Evolutionary conservation across 164 flowering plant species (phyloP).

Genomic region (Berberis thunbergii): DNA sequence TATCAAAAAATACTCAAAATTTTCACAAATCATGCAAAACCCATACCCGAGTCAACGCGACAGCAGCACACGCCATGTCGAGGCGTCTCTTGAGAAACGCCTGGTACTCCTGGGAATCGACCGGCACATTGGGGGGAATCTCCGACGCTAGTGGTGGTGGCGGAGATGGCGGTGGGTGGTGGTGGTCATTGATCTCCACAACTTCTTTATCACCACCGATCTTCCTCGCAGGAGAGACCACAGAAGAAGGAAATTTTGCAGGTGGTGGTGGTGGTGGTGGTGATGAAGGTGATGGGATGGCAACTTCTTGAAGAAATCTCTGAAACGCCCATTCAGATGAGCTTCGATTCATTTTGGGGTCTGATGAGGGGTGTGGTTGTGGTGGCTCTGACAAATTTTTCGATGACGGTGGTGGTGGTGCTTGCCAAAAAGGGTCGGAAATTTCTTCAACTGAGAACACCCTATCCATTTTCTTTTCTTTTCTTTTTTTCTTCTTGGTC

Average conservation of each 20-base stretch:
- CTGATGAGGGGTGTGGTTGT: not conserved
- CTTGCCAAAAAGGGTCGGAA: slow-evolving; percentile 46
- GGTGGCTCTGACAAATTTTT: not conserved
- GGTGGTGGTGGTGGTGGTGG: slow-evolving; percentile 5
- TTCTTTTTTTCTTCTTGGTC: too few relatives aligned
- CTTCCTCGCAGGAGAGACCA: not conserved
- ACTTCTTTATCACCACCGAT: slow-evolving; percentile 10
- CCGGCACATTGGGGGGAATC: slow-evolving; percentile 22
- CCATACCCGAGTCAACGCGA: slow-evolving; percentile 63
- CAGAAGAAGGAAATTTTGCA: slow-evolving; percentile 1
- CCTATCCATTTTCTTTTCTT: slow-evolving; percentile 52
- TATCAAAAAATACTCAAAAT: not conserved
- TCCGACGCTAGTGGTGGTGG: not conserved
- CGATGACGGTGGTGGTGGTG: slow-evolving; percentile 18
- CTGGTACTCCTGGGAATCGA: slow-evolving; percentile 69
- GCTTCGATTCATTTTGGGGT: slow-evolving; percentile 60
- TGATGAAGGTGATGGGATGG: slow-evolving; percentile 5
- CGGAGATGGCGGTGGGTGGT: not conserved
- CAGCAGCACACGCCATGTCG: slow-evolving; percentile 87
- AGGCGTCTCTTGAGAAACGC: slow-evolving; percentile 65
- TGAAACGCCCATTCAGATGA: slow-evolving; percentile 91
- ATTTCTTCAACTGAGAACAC: slow-evolving; percentile 66
- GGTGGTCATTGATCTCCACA: slow-evolving; percentile 19
- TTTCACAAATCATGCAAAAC: not conserved
- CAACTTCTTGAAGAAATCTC: slow-evolving; percentile 53